Percentiles rank a stretch among this genome's conserved stretches.
Evolutionary conservation across 2,329 filamentous ascomycete genomes (phyloP).

Genomic region (Colletotrichum eremochloae): DNA sequence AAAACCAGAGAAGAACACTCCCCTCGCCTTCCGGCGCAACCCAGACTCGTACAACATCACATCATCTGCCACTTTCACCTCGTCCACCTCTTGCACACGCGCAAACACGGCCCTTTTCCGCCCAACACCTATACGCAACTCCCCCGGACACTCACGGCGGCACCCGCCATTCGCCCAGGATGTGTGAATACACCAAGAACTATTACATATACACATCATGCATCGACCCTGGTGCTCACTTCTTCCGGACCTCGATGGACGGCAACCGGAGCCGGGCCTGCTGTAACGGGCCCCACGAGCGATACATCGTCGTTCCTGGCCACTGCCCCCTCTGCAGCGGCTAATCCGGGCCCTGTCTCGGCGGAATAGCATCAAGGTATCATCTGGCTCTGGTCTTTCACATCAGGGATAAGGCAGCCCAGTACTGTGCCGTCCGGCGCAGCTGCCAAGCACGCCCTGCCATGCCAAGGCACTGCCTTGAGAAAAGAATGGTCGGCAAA

Average conservation of each 20-base stretch:
- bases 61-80: background rate
- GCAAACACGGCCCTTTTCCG: background rate
- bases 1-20: slow-evolving; percentile 6
- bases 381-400: background rate
- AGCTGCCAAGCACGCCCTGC: too few relatives aligned
- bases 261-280: slow-evolving; percentile 72
- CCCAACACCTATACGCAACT: background rate
- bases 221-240: slow-evolving; percentile 76
- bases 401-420: background rate
- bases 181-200: slow-evolving; percentile 79
- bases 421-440: background rate
- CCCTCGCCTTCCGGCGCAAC: background rate
- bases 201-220: slow-evolving; percentile 83
- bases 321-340: slow-evolving; percentile 64
- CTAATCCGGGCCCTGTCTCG: slow-evolving; percentile 40
- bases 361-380: slow-evolving; percentile 1
- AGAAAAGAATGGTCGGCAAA: background rate
- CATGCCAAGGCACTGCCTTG: background rate
- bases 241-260: slow-evolving; percentile 78
- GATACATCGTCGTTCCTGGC: slow-evolving; percentile 78
- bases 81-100: background rate
- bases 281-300: slow-evolving; percentile 75
- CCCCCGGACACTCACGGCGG: background rate
- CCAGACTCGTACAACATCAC: background rate
- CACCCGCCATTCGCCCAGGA: slow-evolving; percentile 47